phyloP scores from a whole-genome alignment of 352 stramenopile genomes.

The Globisporangium okanoganense region DNA sequence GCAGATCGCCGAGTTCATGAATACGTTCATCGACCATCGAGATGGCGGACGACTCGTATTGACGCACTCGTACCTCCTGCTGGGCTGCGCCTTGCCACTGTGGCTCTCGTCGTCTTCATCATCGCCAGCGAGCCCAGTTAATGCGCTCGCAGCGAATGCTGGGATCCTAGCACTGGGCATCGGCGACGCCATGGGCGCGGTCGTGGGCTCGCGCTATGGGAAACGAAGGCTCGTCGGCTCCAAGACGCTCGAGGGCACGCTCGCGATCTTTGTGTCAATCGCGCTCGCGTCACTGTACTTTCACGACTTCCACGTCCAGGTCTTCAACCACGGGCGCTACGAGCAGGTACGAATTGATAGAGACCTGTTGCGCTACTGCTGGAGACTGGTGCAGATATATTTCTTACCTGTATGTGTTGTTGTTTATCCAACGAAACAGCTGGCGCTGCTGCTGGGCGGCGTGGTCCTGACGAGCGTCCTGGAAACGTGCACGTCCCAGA shows the following conservation, averaged over 20 bases:
- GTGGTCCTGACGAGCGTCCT: conserved; percentile 56
- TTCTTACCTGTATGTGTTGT: neutral
- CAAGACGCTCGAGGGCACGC: conserved; percentile 66
- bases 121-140: neutral
- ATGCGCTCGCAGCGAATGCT: conserved; percentile 47
- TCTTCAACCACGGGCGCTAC: conserved; percentile 19
- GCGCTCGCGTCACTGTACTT: conserved; percentile 40
- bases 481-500: conserved; percentile 68
- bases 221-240: conserved; percentile 46
- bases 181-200: conserved; percentile 74
- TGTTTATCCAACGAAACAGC: conserved; percentile 22
- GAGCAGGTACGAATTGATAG: conserved; percentile 27
- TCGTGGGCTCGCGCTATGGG: conserved; percentile 50
- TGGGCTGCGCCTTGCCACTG: conserved; percentile 69
- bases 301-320: conserved; percentile 32
- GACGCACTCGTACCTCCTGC: conserved; percentile 75
- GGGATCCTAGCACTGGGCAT: conserved; percentile 68
- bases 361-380: neutral
- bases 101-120: conserved; percentile 37
- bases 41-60: conserved; percentile 65
- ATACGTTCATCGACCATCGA: conserved; percentile 70
- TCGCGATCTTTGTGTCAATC: conserved; percentile 61
- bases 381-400: neutral
- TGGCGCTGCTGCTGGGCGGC: conserved; percentile 22
- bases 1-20: conserved; percentile 55